Evolutionary conservation across 345 rosid genomes (phyloP).

Genomic region (Noccaea caerulescens): DNA sequence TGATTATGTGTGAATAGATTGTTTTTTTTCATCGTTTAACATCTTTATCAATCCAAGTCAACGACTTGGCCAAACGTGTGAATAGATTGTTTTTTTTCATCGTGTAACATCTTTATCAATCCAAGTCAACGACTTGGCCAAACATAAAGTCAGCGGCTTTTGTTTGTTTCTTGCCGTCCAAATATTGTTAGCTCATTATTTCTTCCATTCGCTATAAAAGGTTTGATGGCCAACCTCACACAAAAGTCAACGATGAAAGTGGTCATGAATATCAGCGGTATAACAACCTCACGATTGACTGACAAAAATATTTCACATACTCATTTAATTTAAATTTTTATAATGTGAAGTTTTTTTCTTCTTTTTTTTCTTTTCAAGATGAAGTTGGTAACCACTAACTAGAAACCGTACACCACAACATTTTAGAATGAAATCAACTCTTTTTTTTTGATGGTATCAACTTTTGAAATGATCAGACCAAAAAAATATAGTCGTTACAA

Average conservation of each 20-base stretch:
- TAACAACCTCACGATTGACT: not conserved
- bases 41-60: not conserved
- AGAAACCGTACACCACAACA: conserved; percentile 3
- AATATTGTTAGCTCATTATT: not conserved
- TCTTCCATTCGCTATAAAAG: not conserved
- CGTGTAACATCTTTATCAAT: conserved; percentile 1
- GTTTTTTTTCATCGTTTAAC: conserved; percentile 20
- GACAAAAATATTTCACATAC: not conserved
- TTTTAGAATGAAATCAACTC: not conserved
- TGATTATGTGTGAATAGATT: conserved; percentile 30
- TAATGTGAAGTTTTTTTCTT: not conserved
- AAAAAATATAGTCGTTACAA: not conserved
- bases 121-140: not conserved
- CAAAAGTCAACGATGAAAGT: conserved; percentile 23
- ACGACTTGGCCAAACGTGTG: no score
- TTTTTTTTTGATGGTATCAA: not conserved
- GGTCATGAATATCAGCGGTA: not conserved
- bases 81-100: conserved; percentile 26
- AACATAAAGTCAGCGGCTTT: not conserved
- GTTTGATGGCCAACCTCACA: not conserved
- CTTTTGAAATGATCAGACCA: not conserved
- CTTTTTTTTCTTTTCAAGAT: no score
- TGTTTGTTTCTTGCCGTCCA: conserved; percentile 20
- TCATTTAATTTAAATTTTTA: not conserved
- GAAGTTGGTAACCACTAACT: conserved; percentile 38